Evolutionary conservation across 768 basidiomycete genomes (phyloP).

Genomic region (Trametes maxima): DNA sequence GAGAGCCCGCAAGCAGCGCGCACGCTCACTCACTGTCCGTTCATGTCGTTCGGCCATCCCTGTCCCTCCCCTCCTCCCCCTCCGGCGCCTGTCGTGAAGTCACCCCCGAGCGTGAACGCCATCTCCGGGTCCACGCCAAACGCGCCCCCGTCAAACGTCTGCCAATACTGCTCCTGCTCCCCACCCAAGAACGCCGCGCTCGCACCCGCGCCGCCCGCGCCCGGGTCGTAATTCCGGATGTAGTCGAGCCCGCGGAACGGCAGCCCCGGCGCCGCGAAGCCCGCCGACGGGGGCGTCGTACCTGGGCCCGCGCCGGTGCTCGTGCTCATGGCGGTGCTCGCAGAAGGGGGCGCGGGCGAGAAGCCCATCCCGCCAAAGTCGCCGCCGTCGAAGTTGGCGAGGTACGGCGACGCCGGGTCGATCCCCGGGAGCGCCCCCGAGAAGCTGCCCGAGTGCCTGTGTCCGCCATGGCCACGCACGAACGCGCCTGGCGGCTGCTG

Average conservation of each 20-base stretch:
- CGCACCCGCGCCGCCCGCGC: conserved; percentile 6
- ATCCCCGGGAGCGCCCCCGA: conserved; percentile 17
- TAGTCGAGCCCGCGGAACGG: conserved; percentile 86
- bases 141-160: conserved; percentile 65
- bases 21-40: background rate
- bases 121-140: conserved; percentile 80
- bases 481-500: background rate
- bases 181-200: conserved; percentile 4
- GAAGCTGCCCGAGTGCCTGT: conserved; percentile 20
- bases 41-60: conserved; percentile 1
- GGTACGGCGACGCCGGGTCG: conserved; percentile 17
- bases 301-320: too few species aligned
- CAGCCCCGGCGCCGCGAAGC: conserved; percentile 70
- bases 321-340: background rate
- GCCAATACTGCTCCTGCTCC: conserved; percentile 50
- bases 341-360: background rate
- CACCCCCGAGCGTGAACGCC: conserved; percentile 59
- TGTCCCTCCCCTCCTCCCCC: background rate
- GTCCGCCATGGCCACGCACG: conserved; percentile 5
- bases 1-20: background rate
- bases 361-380: conserved; percentile 15
- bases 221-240: conserved; percentile 73
- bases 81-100: conserved; percentile 23
- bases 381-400: conserved; percentile 3
- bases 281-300: conserved; percentile 33